Percentiles rank a stretch among this genome's conserved stretches.
phyloP scores from a whole-genome alignment of 345 rosid species.

The Geranium rotundifolium region DNA sequence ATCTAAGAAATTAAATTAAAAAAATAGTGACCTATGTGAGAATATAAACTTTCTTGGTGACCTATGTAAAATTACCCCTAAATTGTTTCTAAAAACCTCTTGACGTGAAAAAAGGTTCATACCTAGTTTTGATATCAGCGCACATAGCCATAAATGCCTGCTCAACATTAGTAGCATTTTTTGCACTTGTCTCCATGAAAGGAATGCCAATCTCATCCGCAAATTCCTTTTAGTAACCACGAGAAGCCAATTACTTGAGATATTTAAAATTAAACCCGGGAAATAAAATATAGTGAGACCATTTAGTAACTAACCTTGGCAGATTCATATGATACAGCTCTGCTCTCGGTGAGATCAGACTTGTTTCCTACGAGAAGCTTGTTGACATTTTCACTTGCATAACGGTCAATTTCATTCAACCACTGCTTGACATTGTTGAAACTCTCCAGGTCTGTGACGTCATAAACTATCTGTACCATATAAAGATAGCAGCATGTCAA shows the following conservation, averaged over 20 bases:
- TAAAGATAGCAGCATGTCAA: background rate
- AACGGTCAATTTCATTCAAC: conserved; percentile 67
- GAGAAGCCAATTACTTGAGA: background rate
- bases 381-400: conserved; percentile 70
- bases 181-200: conserved; percentile 72
- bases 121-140: conserved; percentile 59
- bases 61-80: too few species aligned
- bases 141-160: conserved; percentile 82
- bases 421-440: conserved; percentile 72
- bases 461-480: conserved; percentile 47
- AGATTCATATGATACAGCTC: conserved; percentile 54
- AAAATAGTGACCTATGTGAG: too few species aligned
- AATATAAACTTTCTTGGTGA: too few species aligned
- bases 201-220: conserved; percentile 75
- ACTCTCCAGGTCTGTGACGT: conserved; percentile 72
- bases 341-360: conserved; percentile 60
- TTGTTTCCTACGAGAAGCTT: too few species aligned
- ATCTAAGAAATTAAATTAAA: too few species aligned
- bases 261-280: background rate
- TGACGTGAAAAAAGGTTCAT: background rate
- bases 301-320: conserved; percentile 36
- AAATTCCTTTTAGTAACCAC: conserved; percentile 31
- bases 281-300: background rate
- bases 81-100: too few species aligned
- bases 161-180: conserved; percentile 57